Evolutionary conservation across 345 rosid species (phyloP), one percentile per base, ranked within the genome.

Genomic region (Bretschneidera sinensis): DNA sequence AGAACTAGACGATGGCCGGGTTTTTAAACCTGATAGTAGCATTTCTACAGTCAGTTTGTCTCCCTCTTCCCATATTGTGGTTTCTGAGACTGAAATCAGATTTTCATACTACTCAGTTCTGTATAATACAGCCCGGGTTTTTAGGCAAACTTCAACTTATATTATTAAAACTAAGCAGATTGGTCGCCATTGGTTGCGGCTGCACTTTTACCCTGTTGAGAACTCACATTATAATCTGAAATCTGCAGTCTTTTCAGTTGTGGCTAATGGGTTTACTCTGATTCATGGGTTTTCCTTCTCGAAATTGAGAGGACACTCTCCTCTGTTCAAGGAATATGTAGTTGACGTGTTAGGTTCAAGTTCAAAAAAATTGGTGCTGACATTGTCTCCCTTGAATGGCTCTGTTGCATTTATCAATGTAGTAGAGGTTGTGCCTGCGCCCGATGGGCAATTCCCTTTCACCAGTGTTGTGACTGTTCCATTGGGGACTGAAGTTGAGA

Each of bases 331-430:
- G 51, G 73, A 69, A 17, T 69, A 62, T 62, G 63, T 57, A 22
- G 51, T 69, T 31, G 59, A 69, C 10, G 35, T 63, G 0, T 59
- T 24, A 0, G 60, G 47, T 59, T 59, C 59, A 17, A 28, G 64
- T 21, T 63, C 63, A 17, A 62, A 50, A 50, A 6, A 23, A 17
- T 25, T 57, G 50, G 68, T 51, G 14, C 60, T 62, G 62, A 58
- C 24, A 9, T 52, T 69, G 24, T 62, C 60, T 57, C 68, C 73
- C 0, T 15, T 48, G 43, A 62, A 62, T 28, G 55, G 59, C 6
- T 69, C 73, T 9, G 22, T 57, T 57, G 69, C 74, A 31, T 70
- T 64, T 11, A 20, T 70, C 3, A 64, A 70, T 48, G 64, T 60
- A 18, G 59, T 70, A 45, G 74, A 70, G 47, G 52, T 69, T 45